Percentiles rank a stretch among this genome's conserved stretches.
phyloP scores from a whole-genome alignment of 2,329 filamentous ascomycete genomes.

The Diaporthe eres region DNA sequence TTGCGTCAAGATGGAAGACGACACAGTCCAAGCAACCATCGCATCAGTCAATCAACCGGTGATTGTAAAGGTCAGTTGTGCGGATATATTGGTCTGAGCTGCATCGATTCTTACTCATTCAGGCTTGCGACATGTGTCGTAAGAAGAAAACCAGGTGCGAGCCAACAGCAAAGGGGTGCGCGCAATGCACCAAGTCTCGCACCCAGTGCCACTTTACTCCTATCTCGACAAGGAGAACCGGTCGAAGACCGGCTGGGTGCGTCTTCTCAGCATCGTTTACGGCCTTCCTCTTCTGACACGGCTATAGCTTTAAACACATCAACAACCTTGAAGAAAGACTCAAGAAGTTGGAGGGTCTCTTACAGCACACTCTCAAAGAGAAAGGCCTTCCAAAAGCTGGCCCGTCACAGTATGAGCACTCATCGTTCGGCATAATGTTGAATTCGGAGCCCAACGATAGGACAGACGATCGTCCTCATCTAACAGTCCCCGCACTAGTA shows the following conservation, averaged over 20 bases:
- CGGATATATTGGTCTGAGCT: too few relatives aligned
- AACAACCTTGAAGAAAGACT: slow-evolving; percentile 20
- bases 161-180: not conserved
- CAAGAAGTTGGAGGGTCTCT: not conserved
- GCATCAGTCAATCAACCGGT: not conserved
- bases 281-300: not conserved
- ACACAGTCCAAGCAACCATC: not conserved
- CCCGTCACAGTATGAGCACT: not conserved
- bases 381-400: not conserved
- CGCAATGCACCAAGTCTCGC: not conserved
- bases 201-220: not conserved
- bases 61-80: not conserved
- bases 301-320: not conserved
- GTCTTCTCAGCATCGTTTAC: not conserved
- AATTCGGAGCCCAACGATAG: not conserved
- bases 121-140: slow-evolving; percentile 13
- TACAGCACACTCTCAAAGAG: not conserved
- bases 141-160: not conserved
- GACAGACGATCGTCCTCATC: too few relatives aligned
- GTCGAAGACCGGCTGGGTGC: not conserved
- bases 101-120: not conserved
- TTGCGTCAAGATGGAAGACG: not conserved
- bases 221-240: not conserved
- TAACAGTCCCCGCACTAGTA: too few relatives aligned
- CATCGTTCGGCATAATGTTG: not conserved